Evolutionary conservation across 208 protist genomes (phyloP).

Genomic region (Leptomonas seymouri): DNA sequence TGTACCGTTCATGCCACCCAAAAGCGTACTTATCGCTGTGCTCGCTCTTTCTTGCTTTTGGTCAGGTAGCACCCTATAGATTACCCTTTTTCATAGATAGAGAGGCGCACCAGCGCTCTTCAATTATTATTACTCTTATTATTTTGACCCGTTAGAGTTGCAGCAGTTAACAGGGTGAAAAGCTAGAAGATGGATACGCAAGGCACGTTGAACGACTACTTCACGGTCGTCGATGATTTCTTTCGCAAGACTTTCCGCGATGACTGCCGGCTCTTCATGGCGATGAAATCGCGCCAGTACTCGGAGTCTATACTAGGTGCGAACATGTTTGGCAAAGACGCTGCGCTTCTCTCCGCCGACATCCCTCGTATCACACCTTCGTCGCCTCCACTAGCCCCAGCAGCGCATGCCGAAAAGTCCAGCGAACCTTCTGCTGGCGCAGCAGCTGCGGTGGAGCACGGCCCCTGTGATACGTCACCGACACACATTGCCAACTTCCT

Average conservation of each 20-base stretch:
- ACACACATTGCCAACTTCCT: constrained; percentile 35
- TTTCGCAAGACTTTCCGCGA: constrained; percentile 89
- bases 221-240: constrained; percentile 84
- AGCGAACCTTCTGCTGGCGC: not conserved
- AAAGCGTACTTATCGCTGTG: too few species aligned
- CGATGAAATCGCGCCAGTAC: constrained; percentile 78
- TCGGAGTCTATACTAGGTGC: constrained; percentile 50
- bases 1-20: too few species aligned
- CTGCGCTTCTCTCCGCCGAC: constrained; percentile 12
- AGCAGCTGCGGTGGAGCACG: not conserved
- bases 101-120: too few species aligned
- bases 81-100: too few species aligned
- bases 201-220: constrained; percentile 73
- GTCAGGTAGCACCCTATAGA: too few species aligned
- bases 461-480: not conserved
- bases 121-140: not conserved
- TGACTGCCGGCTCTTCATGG: constrained; percentile 67
- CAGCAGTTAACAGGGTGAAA: too few species aligned
- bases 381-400: not conserved
- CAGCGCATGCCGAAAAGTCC: not conserved
- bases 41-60: too few species aligned
- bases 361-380: not conserved
- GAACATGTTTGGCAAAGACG: constrained; percentile 43
- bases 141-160: not conserved
- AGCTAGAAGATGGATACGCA: constrained; percentile 59